A percentile compares a stretch with the other conserved stretches of the same genome.
phyloP scores from a whole-genome alignment of 441 rosid species.

The Populus hybrid region DNA sequence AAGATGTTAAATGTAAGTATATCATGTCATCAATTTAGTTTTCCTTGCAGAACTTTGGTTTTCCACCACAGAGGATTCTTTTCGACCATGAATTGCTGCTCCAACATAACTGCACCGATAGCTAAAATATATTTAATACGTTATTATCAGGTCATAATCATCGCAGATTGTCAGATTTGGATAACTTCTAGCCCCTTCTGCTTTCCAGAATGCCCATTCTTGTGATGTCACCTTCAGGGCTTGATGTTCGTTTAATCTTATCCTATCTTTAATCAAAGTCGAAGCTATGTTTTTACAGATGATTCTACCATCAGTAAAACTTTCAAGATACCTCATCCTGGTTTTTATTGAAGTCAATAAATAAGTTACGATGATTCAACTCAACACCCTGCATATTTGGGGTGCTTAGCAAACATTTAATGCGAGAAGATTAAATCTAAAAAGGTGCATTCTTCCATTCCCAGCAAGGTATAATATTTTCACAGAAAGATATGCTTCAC shows the following conservation, averaged over 20 bases:
- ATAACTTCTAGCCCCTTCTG: background rate
- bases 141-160: background rate
- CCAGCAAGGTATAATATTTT: background rate
- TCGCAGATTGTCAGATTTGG: background rate
- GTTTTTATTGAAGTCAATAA: background rate
- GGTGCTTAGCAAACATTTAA: background rate
- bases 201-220: background rate
- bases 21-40: background rate
- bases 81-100: background rate
- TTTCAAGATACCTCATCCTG: background rate
- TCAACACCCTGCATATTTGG: background rate
- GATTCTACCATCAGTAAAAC: background rate
- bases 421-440: background rate
- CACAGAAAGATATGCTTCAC: background rate
- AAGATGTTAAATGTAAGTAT: background rate
- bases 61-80: background rate
- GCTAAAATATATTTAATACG: background rate
- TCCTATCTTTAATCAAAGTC: background rate
- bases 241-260: background rate
- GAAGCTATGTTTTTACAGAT: background rate
- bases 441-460: background rate
- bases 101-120: background rate
- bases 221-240: background rate
- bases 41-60: background rate
- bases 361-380: background rate